These are phyloP conservation scores for Xanthoconium separans DNA, from an alignment of 1,284 basidiomycete genomes.

Conservation along the genomic window DNA sequence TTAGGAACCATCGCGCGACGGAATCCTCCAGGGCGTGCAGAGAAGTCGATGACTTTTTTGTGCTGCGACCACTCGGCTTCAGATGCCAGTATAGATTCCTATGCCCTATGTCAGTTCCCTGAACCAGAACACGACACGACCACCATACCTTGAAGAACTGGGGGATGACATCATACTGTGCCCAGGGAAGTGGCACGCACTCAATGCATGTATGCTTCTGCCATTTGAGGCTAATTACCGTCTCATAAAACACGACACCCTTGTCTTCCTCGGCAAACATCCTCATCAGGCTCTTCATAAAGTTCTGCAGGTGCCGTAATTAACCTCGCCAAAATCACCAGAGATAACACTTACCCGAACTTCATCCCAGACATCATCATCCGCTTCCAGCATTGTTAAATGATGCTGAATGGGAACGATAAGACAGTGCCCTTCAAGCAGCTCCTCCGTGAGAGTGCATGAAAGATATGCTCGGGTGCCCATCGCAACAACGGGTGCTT, in stretches of 20 bases:
- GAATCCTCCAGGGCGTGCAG: slow-evolving; percentile 85
- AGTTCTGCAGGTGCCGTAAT: slow-evolving; percentile 65
- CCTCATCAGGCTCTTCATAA: slow-evolving; percentile 97
- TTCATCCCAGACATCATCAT: slow-evolving; percentile 99
- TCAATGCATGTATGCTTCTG: slow-evolving; percentile 94
- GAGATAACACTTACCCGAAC: slow-evolving; percentile 59
- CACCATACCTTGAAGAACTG: slow-evolving; percentile 84
- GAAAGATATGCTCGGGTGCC: slow-evolving; percentile 90
- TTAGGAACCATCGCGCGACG: slow-evolving; percentile 92
- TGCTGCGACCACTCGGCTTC: slow-evolving; percentile 98
- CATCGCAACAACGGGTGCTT: slow-evolving; percentile 85
- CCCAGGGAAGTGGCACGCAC: slow-evolving; percentile 86
- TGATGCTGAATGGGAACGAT: slow-evolving; percentile 97
- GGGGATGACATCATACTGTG: slow-evolving; percentile 80
- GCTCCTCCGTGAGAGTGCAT: slow-evolving; percentile 83
- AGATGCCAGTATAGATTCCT: slow-evolving; percentile 90
- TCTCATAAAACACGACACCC: slow-evolving; percentile 94
- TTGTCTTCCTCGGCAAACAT: slow-evolving; percentile 90
- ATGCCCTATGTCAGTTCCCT: slow-evolving; percentile 8
- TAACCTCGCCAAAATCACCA: neutral
- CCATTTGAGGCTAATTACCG: slow-evolving; percentile 79
- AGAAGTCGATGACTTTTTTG: slow-evolving; percentile 94
- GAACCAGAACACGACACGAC: neutral
- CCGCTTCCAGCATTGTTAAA: slow-evolving; percentile 87
- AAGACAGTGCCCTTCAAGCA: slow-evolving; percentile 86